Conservation (phyloP, 371 early-diverging fungal genomes). For the Lichtheimia ornata region DNA sequence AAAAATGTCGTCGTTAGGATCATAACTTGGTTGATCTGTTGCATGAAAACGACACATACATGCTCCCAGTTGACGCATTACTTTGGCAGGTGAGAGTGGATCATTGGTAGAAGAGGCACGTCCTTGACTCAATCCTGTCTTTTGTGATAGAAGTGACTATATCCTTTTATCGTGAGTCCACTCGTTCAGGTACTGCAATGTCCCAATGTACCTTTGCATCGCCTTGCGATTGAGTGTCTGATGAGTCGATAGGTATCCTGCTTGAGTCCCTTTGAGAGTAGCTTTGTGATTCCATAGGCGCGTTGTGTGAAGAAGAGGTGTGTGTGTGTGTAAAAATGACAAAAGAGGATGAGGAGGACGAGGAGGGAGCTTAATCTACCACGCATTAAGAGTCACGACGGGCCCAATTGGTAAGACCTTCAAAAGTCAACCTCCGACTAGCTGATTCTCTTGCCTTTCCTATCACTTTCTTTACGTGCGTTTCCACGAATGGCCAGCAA, state of each 20-base stretch:
- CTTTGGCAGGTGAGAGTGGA: background rate
- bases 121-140: background rate
- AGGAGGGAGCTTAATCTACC: background rate
- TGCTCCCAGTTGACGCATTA: background rate
- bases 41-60: background rate
- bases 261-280: too few species aligned
- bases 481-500: background rate
- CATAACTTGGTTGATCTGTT: too few species aligned
- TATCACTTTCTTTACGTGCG: background rate
- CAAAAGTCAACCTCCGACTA: background rate
- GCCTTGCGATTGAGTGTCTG: too few species aligned
- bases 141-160: background rate
- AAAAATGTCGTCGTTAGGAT: too few species aligned
- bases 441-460: background rate
- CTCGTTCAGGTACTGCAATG: too few species aligned
- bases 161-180: too few species aligned
- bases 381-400: background rate
- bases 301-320: too few species aligned
- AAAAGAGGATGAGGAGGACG: background rate
- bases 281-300: too few species aligned
- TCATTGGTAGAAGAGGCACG: background rate
- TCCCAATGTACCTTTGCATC: too few species aligned
- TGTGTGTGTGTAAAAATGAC: too few species aligned
- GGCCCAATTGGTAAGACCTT: background rate
- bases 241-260: too few species aligned